These are phyloP conservation scores for Capronia epimyces DNA, from an alignment of 2,329 filamentous ascomycete genomes.

Conservation along the genomic window DNA sequence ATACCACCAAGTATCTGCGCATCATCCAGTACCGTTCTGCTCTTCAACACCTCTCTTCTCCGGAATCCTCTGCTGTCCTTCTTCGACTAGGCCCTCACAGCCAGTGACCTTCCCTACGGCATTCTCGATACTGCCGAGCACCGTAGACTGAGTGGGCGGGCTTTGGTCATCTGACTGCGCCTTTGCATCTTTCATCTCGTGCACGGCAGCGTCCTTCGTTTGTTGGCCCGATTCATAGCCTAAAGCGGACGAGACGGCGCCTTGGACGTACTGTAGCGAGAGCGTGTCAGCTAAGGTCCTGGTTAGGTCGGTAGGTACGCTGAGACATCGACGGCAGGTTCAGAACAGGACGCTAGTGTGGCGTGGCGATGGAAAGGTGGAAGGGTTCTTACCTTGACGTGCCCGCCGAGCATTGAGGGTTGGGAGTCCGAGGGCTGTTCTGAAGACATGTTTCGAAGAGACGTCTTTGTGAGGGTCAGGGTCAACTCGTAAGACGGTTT, in stretches of 20 bases:
- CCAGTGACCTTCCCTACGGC: slow-evolving; percentile 24
- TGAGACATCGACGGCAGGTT: no score
- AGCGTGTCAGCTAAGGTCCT: no score
- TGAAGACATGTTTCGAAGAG: background rate
- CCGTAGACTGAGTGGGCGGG: slow-evolving; percentile 19
- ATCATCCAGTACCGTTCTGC: slow-evolving; percentile 21
- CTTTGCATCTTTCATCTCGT: slow-evolving; percentile 27
- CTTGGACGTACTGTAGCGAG: slow-evolving; percentile 29
- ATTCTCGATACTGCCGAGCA: slow-evolving; percentile 26
- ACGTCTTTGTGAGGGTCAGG: background rate
- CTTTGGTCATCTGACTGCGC: slow-evolving; percentile 3
- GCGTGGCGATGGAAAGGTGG: no score
- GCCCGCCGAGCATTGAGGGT: slow-evolving; percentile 25
- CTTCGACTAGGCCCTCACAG: slow-evolving; percentile 28
- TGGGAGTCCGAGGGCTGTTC: slow-evolving; percentile 19
- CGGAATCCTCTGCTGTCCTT: slow-evolving; percentile 23
- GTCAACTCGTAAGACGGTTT: no score
- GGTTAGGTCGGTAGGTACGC: no score
- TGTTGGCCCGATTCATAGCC: slow-evolving; percentile 26
- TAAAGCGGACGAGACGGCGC: slow-evolving; percentile 23
- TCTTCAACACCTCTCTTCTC: slow-evolving; percentile 20
- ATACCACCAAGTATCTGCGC: slow-evolving; percentile 15
- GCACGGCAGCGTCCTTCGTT: slow-evolving; percentile 23
- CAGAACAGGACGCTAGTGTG: no score
- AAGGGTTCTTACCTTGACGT: slow-evolving; percentile 23